A percentile compares a stretch with the other conserved stretches of the same genome.
These are phyloP conservation scores for Fusarium bulbicola DNA, from an alignment of 2,329 filamentous ascomycete species.

Conservation along the genomic window DNA sequence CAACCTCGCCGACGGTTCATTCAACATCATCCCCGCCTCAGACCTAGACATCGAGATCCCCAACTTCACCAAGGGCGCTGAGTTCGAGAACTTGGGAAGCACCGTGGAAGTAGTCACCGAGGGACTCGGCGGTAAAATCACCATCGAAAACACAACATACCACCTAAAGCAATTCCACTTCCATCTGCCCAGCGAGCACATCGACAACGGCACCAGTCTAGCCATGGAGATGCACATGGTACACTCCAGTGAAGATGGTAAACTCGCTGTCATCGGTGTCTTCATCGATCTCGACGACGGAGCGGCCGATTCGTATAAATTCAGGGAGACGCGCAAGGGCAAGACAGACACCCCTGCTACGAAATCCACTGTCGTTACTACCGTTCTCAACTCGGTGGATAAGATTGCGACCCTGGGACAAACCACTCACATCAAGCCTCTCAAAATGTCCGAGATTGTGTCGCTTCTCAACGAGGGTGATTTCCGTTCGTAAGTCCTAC, in stretches of 20 bases:
- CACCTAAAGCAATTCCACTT: constrained; percentile 66
- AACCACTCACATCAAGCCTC: constrained; percentile 45
- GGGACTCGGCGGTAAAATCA: constrained; percentile 55
- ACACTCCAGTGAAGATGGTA: constrained; percentile 26
- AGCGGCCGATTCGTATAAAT: background rate
- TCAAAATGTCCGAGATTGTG: constrained; percentile 55
- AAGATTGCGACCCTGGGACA: constrained; percentile 52
- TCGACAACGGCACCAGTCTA: constrained; percentile 51
- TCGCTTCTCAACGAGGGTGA: constrained; percentile 40
- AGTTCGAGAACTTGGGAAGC: constrained; percentile 61
- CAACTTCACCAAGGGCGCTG: constrained; percentile 47
- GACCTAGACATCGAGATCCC: constrained; percentile 50
- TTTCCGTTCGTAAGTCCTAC: constrained; percentile 41
- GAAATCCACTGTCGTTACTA: constrained; percentile 45
- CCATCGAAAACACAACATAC: constrained; percentile 51
- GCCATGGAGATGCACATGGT: constrained; percentile 47
- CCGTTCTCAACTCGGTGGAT: constrained; percentile 47
- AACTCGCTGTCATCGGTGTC: constrained; percentile 44
- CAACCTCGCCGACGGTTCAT: constrained; percentile 52
- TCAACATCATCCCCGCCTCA: constrained; percentile 42
- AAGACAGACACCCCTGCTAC: background rate
- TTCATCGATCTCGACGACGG: constrained; percentile 39
- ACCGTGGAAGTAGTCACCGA: constrained; percentile 59
- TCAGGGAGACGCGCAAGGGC: background rate
- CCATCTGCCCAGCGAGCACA: constrained; percentile 68